Percentiles rank a stretch among this genome's conserved stretches.
phyloP scores from a whole-genome alignment of 805 yeast species.

The Cyberlindnera japonica region DNA sequence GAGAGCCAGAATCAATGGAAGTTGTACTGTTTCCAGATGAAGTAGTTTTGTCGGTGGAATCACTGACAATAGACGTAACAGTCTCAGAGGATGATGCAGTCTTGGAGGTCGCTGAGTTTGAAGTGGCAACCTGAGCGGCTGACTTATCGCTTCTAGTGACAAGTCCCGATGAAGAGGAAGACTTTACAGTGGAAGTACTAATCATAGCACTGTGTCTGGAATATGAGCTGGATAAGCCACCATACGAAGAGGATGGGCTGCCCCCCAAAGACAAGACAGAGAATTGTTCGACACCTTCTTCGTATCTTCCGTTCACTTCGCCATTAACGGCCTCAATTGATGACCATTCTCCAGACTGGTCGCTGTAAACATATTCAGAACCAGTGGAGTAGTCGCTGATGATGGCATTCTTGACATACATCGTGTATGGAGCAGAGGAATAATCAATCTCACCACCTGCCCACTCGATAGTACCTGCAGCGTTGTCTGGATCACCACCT shows the following conservation, averaged over 20 bases:
- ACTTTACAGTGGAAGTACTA: background rate
- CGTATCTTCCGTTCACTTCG: slow-evolving; percentile 54
- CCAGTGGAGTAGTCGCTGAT: slow-evolving; percentile 75
- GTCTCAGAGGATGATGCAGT: background rate
- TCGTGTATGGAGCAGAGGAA: slow-evolving; percentile 60
- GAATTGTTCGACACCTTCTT: slow-evolving; percentile 43
- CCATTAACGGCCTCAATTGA: slow-evolving; percentile 59
- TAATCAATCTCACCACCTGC: slow-evolving; percentile 76
- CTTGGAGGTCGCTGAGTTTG: background rate
- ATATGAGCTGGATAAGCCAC: slow-evolving; percentile 9
- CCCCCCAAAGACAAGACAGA: slow-evolving; percentile 34
- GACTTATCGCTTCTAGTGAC: slow-evolving; percentile 2
- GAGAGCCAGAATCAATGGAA: slow-evolving; percentile 6
- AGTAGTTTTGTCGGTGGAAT: background rate
- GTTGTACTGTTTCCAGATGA: slow-evolving; percentile 1
- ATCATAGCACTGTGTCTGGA: slow-evolving; percentile 13
- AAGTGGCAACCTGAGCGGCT: background rate
- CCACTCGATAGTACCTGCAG: slow-evolving; percentile 73
- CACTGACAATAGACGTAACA: slow-evolving; percentile 1
- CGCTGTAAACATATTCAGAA: slow-evolving; percentile 50
- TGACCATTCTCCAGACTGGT: slow-evolving; percentile 52
- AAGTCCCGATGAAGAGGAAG: slow-evolving; percentile 8
- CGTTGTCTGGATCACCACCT: slow-evolving; percentile 69
- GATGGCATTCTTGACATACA: slow-evolving; percentile 54
- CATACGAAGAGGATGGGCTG: slow-evolving; percentile 10